Evolutionary conservation across 129 eudicot genomes (phyloP), one percentile per base, ranked within the genome.

Genomic region (Escallonia rubra): DNA sequence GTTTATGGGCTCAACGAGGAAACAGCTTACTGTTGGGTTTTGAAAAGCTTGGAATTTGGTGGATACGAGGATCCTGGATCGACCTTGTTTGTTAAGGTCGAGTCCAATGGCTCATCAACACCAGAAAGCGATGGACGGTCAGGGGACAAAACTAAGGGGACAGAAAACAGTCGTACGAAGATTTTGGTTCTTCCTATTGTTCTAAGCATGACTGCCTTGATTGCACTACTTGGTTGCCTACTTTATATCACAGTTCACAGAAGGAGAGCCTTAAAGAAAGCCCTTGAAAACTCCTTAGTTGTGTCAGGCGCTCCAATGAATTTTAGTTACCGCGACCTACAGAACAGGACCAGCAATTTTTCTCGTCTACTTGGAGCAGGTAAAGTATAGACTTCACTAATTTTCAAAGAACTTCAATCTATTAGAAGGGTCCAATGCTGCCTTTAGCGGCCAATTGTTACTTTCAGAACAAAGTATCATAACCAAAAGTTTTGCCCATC

Each of bases 11-110:
- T 93, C 39, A 66, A 79, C 45, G 90, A 89, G 70, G 99, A 93
- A 78, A 87, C 80, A 7, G 77, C 96, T 0, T 93, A 93, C 58
- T 93, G 99, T 74, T 93, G 99, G 99, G 63, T 93, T 14, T 74
- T 93, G 63, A 74, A 75, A 63, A 82, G 72, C 49, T 74, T 93
- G 83, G 90, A 84, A 64, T 93, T 80, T 46, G 99, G 99, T 44
- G 99, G 99, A 54, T 93, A 78, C 10, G 92, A 82, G 82, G 96
- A 93, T 67, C 73, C 88, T 6, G 89, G 86, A 11, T 93, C 96
- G 6, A 93, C 99, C 42, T 64, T 93, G 81, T 93, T 93, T 60
- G 95, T 93, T 41, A 93, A 93, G 84, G 90, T 86, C 41, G 81
- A 82, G 57, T 61, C 85, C 8, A 82, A 84, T 43, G 80, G 81